Base-by-base conservation (phyloP, 345 rosid species). In the Eucalyptus cloeziana region DNA sequence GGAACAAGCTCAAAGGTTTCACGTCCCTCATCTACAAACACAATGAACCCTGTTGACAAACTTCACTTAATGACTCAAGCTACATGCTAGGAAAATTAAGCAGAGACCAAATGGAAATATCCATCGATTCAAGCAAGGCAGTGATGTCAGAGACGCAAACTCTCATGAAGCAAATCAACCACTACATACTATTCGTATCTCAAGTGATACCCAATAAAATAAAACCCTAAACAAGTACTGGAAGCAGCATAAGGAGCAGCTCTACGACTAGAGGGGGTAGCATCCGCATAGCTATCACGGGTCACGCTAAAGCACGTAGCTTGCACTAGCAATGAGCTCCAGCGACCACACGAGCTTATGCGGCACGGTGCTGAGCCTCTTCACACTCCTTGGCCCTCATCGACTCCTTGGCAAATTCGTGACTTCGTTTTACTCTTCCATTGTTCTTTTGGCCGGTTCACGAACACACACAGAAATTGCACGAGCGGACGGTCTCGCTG, bases 21-120 rank as follows among this genome's bases (percentile, higher is more conserved):
- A 94, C 91, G 89, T 93, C 95, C 94, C 93, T 95, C 99, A 97
- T 97, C 91, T 94, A 30, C 33, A 25, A 27, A 14, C 37, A 67
- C 21, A n/a, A 31, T 67, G 19, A 67, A n/a, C 37, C 37, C 76
- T n/a, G 40, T 14, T 31, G 76, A 67, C 15, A 67, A 14, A 67
- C 76, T 67, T 67, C 37, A 67, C 40, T n/a, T 14, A 15, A 67
- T 15, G 21, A 67, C 76, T 67, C 76, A 15, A 67, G 21, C 40
- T 67, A n/a, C 76, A n/a, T 67, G 37, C 76, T n/a, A 14, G 40
- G 5, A n/a, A 67, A 30, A 67, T n/a, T 14, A 67, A 67, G 40
- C 22, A 67, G 76, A 64, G 37, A n/a, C 76, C 37, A 67, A 67
- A 67, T 8, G 4, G 76, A 37, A 62, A n/a, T n/a, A n/a, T n/a